Evolutionary conservation across 352 stramenopile species (phyloP).

Genomic region (Thalassiosira livingstoniorum): DNA sequence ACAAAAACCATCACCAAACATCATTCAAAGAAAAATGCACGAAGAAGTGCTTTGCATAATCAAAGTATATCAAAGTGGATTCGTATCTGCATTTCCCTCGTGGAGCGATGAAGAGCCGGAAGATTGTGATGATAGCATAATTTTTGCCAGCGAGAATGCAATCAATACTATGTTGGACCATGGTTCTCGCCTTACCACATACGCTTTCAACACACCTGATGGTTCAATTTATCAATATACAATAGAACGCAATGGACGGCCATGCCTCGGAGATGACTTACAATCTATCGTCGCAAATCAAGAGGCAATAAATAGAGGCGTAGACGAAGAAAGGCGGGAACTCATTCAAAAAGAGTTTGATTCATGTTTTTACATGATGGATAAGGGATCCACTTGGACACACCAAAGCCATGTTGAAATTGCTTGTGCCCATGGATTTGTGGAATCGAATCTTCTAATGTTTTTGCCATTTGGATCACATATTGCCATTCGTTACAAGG

Average conservation of each 20-base stretch:
- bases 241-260: constrained; percentile 27
- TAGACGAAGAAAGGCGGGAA: constrained; percentile 12
- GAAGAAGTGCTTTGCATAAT: constrained; percentile 33
- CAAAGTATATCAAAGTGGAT: constrained; percentile 32
- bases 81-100: constrained; percentile 23
- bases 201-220: constrained; percentile 20
- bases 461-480: constrained; percentile 28
- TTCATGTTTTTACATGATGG: constrained; percentile 19
- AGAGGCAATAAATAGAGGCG: constrained; percentile 17
- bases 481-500: constrained; percentile 38
- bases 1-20: neutral
- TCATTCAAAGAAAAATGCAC: neutral
- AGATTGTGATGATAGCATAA: constrained; percentile 15
- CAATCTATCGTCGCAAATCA: constrained; percentile 30
- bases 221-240: constrained; percentile 45
- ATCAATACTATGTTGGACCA: constrained; percentile 23
- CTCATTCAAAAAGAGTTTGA: constrained; percentile 48
- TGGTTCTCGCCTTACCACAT: constrained; percentile 28
- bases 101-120: constrained; percentile 28
- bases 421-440: constrained; percentile 40
- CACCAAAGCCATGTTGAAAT: constrained; percentile 47
- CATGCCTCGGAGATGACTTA: neutral
- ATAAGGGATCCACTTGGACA: constrained; percentile 9
- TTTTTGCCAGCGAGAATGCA: constrained; percentile 34
- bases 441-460: constrained; percentile 38